Base-by-base conservation (phyloP, 1,139 yeast species). In the Hyphopichia khmerensis region DNA sequence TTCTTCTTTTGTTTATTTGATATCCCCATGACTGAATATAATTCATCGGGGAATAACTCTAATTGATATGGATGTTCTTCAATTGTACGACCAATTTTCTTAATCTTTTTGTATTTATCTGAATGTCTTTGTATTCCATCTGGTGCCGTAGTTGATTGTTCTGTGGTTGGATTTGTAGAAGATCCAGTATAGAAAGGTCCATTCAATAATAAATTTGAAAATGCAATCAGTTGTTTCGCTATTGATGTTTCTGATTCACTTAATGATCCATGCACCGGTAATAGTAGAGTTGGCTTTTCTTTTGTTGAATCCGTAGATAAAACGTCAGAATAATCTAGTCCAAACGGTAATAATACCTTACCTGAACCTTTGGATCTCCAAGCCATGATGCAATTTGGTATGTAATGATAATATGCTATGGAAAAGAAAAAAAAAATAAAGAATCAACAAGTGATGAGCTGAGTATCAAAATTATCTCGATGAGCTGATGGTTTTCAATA, bases 21-120 rank as follows among this genome's bases (percentile, higher is more conserved):
- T 10, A 83, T 75, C 3, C 91, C 93, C 86, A 86, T 82, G 27
- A 84, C 88, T 21, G 76, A 66, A 52, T 87, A 84, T 44, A 93
- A 69, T 60, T 93, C 98, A 21, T 71, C 74, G 1, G 98, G 98
- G 62, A 91, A 88, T 48, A 86, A 75, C 43, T 79, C 81, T 23
- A 78, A 53, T 47, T 77, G 77, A 59, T 84, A 89, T 1, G 96
- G 96, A 64, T 88, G 95, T 45, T 87, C 95, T 50, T 84, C 86
- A 15, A 87, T 79, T 3, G 95, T 82, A 43, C 85, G 75, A 1
- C 93, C 93, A n/a, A 84, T 77, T 55, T 79, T 84, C 44, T 87
- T 78, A 48, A 80, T 83, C 57, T 85, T 85, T 51, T 85, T 73
- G 59, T 84, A 87, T 55, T 72, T 75, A 59, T 87, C 96, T 3